phyloP scores from a whole-genome alignment of 176 grass and related monocot species.

The Dendrocalamus sinicus region DNA sequence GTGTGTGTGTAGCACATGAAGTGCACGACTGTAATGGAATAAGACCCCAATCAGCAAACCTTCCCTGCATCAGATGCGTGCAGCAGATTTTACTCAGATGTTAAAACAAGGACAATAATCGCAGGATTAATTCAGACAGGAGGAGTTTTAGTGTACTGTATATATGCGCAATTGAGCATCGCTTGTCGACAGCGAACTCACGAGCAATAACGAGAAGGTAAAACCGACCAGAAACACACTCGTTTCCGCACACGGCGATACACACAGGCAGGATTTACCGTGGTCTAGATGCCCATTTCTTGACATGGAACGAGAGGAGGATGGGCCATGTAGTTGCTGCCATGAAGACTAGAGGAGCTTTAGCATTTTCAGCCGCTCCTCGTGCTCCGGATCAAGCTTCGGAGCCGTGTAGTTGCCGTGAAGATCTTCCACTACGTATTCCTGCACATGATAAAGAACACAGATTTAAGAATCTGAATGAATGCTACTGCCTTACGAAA shows the following conservation, averaged over 20 bases:
- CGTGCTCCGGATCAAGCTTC: slow-evolving; percentile 85
- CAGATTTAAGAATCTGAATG: neutral
- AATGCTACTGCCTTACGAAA: neutral
- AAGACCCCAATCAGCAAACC: neutral
- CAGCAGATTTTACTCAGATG: neutral
- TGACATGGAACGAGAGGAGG: neutral
- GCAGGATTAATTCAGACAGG: neutral
- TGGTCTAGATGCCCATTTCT: slow-evolving; percentile 6
- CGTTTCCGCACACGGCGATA: neutral
- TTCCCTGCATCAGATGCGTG: neutral
- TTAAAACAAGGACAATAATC: neutral
- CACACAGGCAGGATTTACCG: slow-evolving; percentile 10
- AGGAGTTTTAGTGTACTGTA: neutral
- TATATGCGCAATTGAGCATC: neutral
- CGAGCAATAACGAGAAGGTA: neutral
- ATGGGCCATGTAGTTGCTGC: neutral
- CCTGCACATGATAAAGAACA: slow-evolving; percentile 51
- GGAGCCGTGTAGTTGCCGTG: slow-evolving; percentile 71
- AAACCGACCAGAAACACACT: neutral
- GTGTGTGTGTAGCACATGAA: neutral
- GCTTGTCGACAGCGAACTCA: neutral
- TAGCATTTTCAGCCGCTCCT: slow-evolving; percentile 81
- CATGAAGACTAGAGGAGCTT: slow-evolving; percentile 67
- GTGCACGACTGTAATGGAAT: neutral
- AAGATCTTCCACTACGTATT: slow-evolving; percentile 93